Conservation (phyloP, 805 yeast species). For the Hanseniaspora hatyaiensis region DNA sequence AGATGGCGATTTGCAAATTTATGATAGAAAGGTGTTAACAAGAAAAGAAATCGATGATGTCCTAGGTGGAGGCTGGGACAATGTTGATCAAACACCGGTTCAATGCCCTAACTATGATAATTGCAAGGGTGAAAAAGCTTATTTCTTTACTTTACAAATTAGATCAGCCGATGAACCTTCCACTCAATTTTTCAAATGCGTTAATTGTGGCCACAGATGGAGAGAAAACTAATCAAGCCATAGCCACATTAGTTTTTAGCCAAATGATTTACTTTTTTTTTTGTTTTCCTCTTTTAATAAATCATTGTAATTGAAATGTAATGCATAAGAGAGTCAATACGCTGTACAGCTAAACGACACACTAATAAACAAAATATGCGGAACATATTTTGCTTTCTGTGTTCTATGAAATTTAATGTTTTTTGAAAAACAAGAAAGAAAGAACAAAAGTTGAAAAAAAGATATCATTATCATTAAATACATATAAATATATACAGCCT, state of each 20-base stretch:
- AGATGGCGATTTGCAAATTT: constrained; percentile 60
- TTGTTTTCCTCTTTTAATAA: too few relatives aligned
- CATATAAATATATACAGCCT: too few relatives aligned
- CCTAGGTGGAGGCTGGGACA: constrained; percentile 97
- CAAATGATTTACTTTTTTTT: too few relatives aligned
- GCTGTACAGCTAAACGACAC: too few relatives aligned
- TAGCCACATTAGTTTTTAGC: too few relatives aligned
- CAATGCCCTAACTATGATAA: constrained; percentile 74
- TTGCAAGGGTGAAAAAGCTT: constrained; percentile 85
- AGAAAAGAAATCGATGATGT: constrained; percentile 93
- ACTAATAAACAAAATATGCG: too few relatives aligned
- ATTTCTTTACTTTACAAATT: constrained; percentile 91
- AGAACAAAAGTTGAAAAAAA: not conserved
- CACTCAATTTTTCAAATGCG: constrained; percentile 96
- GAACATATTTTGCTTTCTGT: too few relatives aligned
- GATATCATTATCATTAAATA: not conserved
- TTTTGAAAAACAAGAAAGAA: not conserved
- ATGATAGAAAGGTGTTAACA: constrained; percentile 68
- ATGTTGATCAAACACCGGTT: constrained; percentile 88
- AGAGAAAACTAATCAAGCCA: constrained; percentile 57
- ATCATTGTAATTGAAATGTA: too few relatives aligned
- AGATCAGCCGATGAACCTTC: constrained; percentile 98
- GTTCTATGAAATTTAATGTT: not conserved
- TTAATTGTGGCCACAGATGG: constrained; percentile 90
- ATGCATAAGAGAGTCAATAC: too few relatives aligned